phyloP scores from a whole-genome alignment of 2,329 filamentous ascomycete genomes.

The Colletotrichum theobromicola region DNA sequence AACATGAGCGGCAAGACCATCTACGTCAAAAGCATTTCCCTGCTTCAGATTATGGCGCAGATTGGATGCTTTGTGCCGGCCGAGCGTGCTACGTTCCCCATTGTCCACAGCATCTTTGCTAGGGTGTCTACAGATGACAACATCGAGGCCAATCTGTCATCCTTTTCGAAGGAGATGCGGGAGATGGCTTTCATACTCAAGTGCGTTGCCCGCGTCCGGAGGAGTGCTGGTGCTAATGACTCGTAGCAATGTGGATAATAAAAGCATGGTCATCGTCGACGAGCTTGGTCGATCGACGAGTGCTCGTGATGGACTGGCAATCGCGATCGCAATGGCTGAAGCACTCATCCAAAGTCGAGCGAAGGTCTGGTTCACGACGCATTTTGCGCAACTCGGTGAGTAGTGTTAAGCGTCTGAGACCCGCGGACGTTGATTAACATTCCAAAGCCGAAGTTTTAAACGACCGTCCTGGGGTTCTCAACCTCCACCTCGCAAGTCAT shows the following conservation, averaged over 20 bases:
- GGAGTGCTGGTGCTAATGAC: background rate
- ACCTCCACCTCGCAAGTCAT: conserved; percentile 79
- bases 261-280: conserved; percentile 84
- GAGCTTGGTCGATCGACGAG: conserved; percentile 92
- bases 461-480: conserved; percentile 79
- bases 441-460: conserved; percentile 69
- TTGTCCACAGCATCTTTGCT: conserved; percentile 85
- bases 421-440: background rate
- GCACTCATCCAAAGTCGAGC: conserved; percentile 80
- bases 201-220: conserved; percentile 31
- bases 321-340: conserved; percentile 90
- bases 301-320: conserved; percentile 84
- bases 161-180: conserved; percentile 93
- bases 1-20: conserved; percentile 99
- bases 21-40: conserved; percentile 84
- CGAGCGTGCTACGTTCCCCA: conserved; percentile 79
- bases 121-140: conserved; percentile 86
- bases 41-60: conserved; percentile 92
- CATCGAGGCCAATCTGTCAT: conserved; percentile 89
- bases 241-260: conserved; percentile 69
- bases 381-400: conserved; percentile 79
- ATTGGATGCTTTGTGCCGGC: conserved; percentile 91
- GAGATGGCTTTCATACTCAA: conserved; percentile 92
- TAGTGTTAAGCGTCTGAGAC: too few species aligned
- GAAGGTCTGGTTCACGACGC: conserved; percentile 91